Evolutionary conservation across 2,329 filamentous ascomycete species (phyloP), one percentile per base, ranked within the genome.

Genomic region (Myriosclerotinia curreyana): DNA sequence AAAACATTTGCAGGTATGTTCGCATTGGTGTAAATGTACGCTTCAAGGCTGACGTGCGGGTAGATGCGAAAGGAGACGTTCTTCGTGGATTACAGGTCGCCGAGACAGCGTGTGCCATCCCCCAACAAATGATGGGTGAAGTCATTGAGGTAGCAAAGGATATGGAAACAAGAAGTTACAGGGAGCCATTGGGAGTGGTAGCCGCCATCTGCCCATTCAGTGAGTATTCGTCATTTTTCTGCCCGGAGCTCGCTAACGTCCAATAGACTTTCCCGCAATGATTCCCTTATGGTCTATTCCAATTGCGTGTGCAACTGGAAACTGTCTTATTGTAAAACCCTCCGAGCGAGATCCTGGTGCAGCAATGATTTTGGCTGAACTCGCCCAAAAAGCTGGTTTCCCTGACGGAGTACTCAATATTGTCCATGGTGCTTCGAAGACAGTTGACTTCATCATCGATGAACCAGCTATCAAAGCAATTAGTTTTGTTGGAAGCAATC

Each of bases 251-350:
- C 9, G 28, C 61, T 64, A 50, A 64, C 25, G 22, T n/a, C 20
- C 11, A 31, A 15, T 49, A 91, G 88, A 95, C 81, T 95, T 95
- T 79, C 91, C 91, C 51, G 91, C 91, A 71, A 96, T 96, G 91
- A 95, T 96, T 76, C 91, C 91, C 4, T 82, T 96, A n/a, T 96
- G 91, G 91, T 92, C 85, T 66, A 92, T 96, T 67, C 91, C 91
- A 48, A 90, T 95, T 71, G 91, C 91, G 54, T 91, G 90, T 51
- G 85, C 93, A 36, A 92, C 89, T 22, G 91, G 91, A 60, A 96
- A 96, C 80, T 93, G 90, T 17, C 81, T 92, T 65, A 85, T 96
- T 70, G 81, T 96, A 71, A 96, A 96, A 83, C 91, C 91, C 12
- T 94, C 91, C 1, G 91, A 96, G 80, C 86, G 91, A 65, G 91